Evolutionary conservation across 1,284 basidiomycete species (phyloP).

Genomic region (Irpex sp.): DNA sequence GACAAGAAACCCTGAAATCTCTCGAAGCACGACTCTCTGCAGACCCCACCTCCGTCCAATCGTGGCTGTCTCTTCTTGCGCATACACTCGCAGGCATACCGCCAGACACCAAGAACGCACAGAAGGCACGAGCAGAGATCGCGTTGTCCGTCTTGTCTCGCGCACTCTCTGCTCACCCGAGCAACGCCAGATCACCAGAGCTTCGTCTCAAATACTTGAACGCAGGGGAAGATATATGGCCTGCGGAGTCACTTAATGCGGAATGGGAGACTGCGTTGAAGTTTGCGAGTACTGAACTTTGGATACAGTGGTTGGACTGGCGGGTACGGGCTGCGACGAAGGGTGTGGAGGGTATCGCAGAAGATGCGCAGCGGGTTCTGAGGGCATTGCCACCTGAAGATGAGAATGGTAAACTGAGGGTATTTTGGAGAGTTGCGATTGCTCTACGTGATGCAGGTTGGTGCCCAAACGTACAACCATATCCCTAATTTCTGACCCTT

Average conservation of each 20-base stretch:
- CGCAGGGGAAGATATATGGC: conserved; percentile 72
- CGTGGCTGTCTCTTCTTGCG: conserved; percentile 67
- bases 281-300: conserved; percentile 48
- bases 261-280: conserved; percentile 75
- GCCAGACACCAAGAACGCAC: conserved; percentile 58
- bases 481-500: not conserved
- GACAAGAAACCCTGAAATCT: conserved; percentile 52
- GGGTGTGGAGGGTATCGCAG: conserved; percentile 49
- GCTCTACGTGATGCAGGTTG: conserved; percentile 76
- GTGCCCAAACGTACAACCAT: conserved; percentile 20
- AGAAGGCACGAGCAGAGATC: conserved; percentile 65
- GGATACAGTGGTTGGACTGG: conserved; percentile 79
- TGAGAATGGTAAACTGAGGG: conserved; percentile 56
- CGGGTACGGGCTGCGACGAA: conserved; percentile 43
- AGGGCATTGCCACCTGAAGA: conserved; percentile 33
- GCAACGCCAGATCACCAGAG: conserved; percentile 43
- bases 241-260: conserved; percentile 42
- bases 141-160: conserved; percentile 62
- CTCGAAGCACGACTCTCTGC: conserved; percentile 53
- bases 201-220: conserved; percentile 64
- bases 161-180: conserved; percentile 54
- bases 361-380: conserved; percentile 44
- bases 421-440: conserved; percentile 69
- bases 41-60: conserved; percentile 48
- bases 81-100: conserved; percentile 59